Evolutionary conservation across 495 filamentous ascomycete species (phyloP).

Genomic region (Penicillium chermesinum): DNA sequence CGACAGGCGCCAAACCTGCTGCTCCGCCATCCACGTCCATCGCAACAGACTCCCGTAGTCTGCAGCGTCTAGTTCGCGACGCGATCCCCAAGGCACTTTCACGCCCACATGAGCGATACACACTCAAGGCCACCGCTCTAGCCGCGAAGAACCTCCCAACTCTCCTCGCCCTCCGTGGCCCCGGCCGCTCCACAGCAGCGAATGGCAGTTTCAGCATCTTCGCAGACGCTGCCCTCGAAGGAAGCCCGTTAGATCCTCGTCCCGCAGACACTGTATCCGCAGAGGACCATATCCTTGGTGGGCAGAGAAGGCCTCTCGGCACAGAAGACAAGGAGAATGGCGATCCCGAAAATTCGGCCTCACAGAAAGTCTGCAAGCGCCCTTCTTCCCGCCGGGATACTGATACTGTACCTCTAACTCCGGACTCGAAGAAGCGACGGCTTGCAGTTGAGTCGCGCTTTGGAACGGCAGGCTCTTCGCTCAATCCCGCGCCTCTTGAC

Average conservation of each 20-base stretch:
- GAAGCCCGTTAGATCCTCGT: constrained; percentile 53
- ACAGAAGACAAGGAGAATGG: constrained; percentile 22
- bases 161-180: constrained; percentile 59
- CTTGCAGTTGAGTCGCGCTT: constrained; percentile 54
- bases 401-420: constrained; percentile 55
- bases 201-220: constrained; percentile 77
- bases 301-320: constrained; percentile 8
- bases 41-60: constrained; percentile 52
- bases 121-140: constrained; percentile 59
- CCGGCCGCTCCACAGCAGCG: constrained; percentile 59
- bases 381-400: too few relatives aligned
- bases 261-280: constrained; percentile 36
- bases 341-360: constrained; percentile 14
- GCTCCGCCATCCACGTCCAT: constrained; percentile 18
- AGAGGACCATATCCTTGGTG: constrained; percentile 33
- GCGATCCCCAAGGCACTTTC: constrained; percentile 76
- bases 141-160: constrained; percentile 63
- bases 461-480: constrained; percentile 27
- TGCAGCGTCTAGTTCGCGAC: constrained; percentile 64
- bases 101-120: constrained; percentile 60
- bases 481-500: constrained; percentile 25
- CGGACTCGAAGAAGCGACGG: constrained; percentile 51
- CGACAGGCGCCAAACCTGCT: constrained; percentile 24
- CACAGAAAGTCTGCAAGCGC: too few relatives aligned
- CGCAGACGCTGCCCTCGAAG: constrained; percentile 54